Evolutionary conservation across 1,139 yeast species (phyloP).

Genomic region (Meyerozyma guilliermondii): DNA sequence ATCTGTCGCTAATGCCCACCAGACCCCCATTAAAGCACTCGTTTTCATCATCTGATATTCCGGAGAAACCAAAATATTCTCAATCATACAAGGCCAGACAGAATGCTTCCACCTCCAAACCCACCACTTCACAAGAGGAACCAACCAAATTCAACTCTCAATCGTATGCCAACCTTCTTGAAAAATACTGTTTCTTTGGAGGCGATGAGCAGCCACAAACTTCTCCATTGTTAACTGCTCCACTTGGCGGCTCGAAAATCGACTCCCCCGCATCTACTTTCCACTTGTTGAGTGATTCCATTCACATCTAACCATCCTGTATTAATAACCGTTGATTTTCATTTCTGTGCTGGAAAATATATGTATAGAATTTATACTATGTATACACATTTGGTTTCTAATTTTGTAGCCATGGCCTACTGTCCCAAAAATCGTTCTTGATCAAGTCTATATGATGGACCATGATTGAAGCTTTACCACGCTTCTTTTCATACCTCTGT

Average conservation of each 20-base stretch:
- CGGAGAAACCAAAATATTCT: slow-evolving; percentile 15
- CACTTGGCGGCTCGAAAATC: slow-evolving; percentile 1
- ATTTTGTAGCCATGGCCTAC: slow-evolving; percentile 30
- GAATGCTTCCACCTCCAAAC: slow-evolving; percentile 2
- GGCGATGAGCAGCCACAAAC: slow-evolving; percentile 10
- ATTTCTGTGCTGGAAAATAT: not conserved
- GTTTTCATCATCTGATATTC: slow-evolving; percentile 22
- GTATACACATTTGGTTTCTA: slow-evolving; percentile 1
- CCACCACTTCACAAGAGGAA: slow-evolving; percentile 2
- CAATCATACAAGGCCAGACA: slow-evolving; percentile 16
- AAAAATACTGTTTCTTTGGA: slow-evolving; percentile 30
- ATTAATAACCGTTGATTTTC: not conserved
- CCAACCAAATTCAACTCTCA: slow-evolving; percentile 16
- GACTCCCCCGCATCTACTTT: slow-evolving; percentile 23
- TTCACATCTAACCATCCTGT: slow-evolving; percentile 19
- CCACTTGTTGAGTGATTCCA: slow-evolving; percentile 30
- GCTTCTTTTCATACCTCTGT: slow-evolving; percentile 43
- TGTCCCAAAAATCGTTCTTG: slow-evolving; percentile 52
- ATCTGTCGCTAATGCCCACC: slow-evolving; percentile 3
- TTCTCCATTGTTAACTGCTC: slow-evolving; percentile 4
- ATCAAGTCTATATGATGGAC: slow-evolving; percentile 54
- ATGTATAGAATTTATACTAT: not conserved
- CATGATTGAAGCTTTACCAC: slow-evolving; percentile 44
- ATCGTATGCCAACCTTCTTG: slow-evolving; percentile 27
- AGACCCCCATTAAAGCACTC: slow-evolving; percentile 24